Evolutionary conservation across 2,329 filamentous ascomycete species (phyloP).

Genomic region (Dothistroma pini): DNA sequence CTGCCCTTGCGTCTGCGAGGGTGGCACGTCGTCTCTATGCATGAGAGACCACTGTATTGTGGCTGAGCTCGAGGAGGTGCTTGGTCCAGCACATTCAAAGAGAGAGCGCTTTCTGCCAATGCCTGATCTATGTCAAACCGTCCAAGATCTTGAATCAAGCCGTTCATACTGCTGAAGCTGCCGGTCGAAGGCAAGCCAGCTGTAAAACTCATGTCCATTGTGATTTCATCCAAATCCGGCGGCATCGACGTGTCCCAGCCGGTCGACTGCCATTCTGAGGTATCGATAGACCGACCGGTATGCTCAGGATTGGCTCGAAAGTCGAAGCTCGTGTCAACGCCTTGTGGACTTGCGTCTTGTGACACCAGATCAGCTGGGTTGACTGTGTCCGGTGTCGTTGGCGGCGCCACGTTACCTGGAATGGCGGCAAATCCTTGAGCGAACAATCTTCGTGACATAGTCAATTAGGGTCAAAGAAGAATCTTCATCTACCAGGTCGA

Average conservation of each 20-base stretch:
- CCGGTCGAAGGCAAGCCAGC: background rate
- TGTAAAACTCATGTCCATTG: background rate
- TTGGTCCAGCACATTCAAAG: background rate
- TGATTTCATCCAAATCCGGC: background rate
- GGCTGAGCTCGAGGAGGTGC: background rate
- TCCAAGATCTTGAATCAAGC: background rate
- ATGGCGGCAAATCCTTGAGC: background rate
- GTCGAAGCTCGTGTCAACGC: background rate
- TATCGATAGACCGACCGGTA: background rate
- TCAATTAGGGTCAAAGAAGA: background rate
- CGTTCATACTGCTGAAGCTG: background rate
- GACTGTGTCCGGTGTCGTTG: background rate
- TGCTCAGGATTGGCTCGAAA: background rate
- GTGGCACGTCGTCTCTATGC: background rate
- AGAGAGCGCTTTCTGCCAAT: background rate
- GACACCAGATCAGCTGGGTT: constrained; percentile 9
- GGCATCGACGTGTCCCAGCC: background rate
- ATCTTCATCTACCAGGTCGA: background rate
- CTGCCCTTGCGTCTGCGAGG: constrained; percentile 5
- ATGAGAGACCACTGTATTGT: background rate
- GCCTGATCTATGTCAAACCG: background rate
- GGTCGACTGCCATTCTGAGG: background rate
- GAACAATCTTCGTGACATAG: background rate
- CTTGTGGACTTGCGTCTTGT: background rate
- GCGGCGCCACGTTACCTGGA: background rate